Base-by-base conservation (phyloP, 140 eudicot genomes). In the Bidens hawaiensis region DNA sequence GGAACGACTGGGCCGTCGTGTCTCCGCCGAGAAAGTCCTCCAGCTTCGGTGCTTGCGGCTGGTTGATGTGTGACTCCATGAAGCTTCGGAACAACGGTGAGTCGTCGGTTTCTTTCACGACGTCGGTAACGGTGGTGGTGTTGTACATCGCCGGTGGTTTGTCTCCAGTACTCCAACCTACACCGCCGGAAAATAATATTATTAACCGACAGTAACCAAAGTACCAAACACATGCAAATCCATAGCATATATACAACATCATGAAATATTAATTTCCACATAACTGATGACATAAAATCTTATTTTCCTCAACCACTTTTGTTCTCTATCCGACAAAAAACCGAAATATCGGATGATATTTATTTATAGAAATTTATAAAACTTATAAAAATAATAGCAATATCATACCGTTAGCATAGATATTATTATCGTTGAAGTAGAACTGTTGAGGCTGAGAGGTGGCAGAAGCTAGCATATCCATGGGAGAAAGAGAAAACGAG, bases 21-120 rank as follows among this genome's bases (percentile, higher is more conserved):
- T 88, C 96, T 47, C 87, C 87, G 64, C 88, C 96, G 52, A 93
- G 78, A 18, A 93, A 93, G 61, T 93, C 96, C 58, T 93, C 99
- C 7, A 93, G 87, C 64, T 93, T 93, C 0, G 99, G 99, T 41
- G 88, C 78, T 47, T 78, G 81, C 38, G 60, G 85, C 25, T 75
- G 84, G 65, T 79, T 54, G 75, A 74, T 79, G 50, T 83, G 83
- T 4, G 85, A 68, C 12, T 77, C 82, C 70, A 77, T 60, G 73
- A 79, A 84, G 60, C 79, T 50, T 2, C 81, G 67, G 49, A 67
- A 80, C 38, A 74, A 68, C 34, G 79, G 74, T 1, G 82, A 74
- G 17, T 79, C 82, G 38, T 27, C 80, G 3, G 71, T 62, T 52
- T 69, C 61, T 63, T 69, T 75, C 7, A 67, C 64, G n/a, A n/a